phyloP scores from a whole-genome alignment of 2,329 filamentous ascomycete species.

The Venturia aucupariae region DNA sequence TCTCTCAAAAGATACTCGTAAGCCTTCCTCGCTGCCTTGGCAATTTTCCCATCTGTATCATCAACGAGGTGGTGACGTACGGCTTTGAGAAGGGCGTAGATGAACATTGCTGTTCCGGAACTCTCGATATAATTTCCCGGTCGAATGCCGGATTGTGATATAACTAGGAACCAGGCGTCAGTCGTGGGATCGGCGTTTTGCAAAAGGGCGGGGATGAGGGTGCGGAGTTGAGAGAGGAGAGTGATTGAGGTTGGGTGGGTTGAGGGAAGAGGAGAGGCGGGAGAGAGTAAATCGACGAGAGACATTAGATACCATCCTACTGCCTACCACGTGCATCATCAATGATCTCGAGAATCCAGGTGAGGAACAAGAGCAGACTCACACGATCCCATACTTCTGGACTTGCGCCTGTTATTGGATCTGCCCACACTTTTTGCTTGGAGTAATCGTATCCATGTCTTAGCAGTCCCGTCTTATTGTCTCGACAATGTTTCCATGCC shows the following conservation, averaged over 20 bases:
- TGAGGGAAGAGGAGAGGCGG: constrained; percentile 24
- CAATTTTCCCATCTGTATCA: constrained; percentile 21
- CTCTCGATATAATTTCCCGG: constrained; percentile 52
- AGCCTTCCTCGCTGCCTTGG: constrained; percentile 26
- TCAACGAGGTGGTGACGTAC: constrained; percentile 30
- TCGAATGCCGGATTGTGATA: constrained; percentile 36
- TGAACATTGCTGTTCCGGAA: constrained; percentile 49
- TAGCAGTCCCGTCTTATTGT: constrained; percentile 34
- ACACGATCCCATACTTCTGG: constrained; percentile 47
- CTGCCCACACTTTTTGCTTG: constrained; percentile 42
- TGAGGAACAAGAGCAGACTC: no score
- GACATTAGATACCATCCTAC: constrained; percentile 47
- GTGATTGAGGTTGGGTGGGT: constrained; percentile 17
- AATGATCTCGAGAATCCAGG: no score
- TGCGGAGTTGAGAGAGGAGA: constrained; percentile 25
- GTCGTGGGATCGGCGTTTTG: constrained; percentile 29
- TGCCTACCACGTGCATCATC: not conserved
- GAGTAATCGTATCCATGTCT: constrained; percentile 48
- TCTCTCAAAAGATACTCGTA: constrained; percentile 24
- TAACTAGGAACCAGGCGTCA: constrained; percentile 50
- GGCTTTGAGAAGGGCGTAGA: constrained; percentile 43
- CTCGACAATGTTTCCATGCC: constrained; percentile 14
- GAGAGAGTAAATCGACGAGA: constrained; percentile 38
- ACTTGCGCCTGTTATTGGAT: constrained; percentile 40
- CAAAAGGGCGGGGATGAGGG: constrained; percentile 32